Percentiles rank a stretch among this genome's conserved stretches.
phyloP scores from a whole-genome alignment of 805 yeast species.

The Diddensiella santjacobensis region DNA sequence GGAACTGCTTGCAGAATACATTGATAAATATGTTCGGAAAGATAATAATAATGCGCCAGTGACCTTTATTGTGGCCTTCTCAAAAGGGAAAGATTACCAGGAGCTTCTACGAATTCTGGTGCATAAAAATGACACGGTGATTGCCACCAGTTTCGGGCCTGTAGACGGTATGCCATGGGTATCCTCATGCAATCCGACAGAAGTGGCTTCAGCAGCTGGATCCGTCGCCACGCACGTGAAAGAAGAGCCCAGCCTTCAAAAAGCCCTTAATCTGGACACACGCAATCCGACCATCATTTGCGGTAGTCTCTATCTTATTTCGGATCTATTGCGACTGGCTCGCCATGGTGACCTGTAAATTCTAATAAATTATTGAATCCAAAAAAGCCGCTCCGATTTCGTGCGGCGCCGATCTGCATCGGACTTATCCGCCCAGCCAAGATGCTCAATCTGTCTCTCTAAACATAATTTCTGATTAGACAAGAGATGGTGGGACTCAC shows the following conservation, averaged over 20 bases:
- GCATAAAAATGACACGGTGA: slow-evolving; percentile 49
- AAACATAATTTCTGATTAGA: too few relatives aligned
- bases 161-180: slow-evolving; percentile 98
- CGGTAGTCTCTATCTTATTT: slow-evolving; percentile 68
- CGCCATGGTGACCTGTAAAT: background rate
- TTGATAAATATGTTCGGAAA: slow-evolving; percentile 33
- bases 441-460: too few relatives aligned
- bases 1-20: slow-evolving; percentile 55
- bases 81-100: slow-evolving; percentile 64
- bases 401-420: too few relatives aligned
- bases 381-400: too few relatives aligned
- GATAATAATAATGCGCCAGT: slow-evolving; percentile 33
- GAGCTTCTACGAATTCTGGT: slow-evolving; percentile 48
- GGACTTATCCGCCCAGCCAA: too few relatives aligned
- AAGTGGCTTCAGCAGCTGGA: slow-evolving; percentile 29
- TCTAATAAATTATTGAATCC: too few relatives aligned
- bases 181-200: slow-evolving; percentile 39
- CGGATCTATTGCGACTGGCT: slow-evolving; percentile 40
- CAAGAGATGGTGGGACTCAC: slow-evolving; percentile 36
- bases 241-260: slow-evolving; percentile 25
- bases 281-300: slow-evolving; percentile 45
- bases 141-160: slow-evolving; percentile 58
- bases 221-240: slow-evolving; percentile 22
- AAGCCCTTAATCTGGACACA: slow-evolving; percentile 16
- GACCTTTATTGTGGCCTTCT: slow-evolving; percentile 67